Evolutionary conservation across 2,329 filamentous ascomycete genomes (phyloP).

Genomic region (Graphilbum sp.): DNA sequence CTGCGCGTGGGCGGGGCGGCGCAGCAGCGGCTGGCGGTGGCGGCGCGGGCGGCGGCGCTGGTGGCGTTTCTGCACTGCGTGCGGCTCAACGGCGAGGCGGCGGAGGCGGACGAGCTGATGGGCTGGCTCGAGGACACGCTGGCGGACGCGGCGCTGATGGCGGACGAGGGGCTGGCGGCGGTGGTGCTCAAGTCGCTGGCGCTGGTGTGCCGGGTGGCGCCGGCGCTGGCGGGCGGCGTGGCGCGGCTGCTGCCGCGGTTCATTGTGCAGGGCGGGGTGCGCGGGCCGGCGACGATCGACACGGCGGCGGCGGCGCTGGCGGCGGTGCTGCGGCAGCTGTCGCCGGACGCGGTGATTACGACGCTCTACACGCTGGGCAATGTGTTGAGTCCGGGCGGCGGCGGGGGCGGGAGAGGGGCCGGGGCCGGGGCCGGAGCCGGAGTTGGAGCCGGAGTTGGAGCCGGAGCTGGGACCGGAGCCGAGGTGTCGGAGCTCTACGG

Average conservation of each 20-base stretch:
- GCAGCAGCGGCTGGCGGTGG: conserved; percentile 73
- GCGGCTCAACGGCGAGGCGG: conserved; percentile 63
- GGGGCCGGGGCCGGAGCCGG: conserved; percentile 3
- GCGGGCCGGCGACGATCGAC: conserved; percentile 47
- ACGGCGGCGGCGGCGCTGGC: conserved; percentile 77
- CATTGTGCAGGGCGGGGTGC: conserved; percentile 68
- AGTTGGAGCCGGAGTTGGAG: conserved; percentile 4
- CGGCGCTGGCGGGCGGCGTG: conserved; percentile 55
- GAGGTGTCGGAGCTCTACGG: conserved; percentile 30
- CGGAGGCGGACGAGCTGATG: conserved; percentile 64
- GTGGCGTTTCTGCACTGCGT: conserved; percentile 76
- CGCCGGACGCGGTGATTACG: conserved; percentile 85
- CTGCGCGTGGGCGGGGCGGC: conserved; percentile 60
- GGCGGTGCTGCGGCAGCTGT: conserved; percentile 63
- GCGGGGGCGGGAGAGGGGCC: conserved; percentile 22
- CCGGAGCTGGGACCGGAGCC: conserved; percentile 11
- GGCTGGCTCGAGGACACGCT: conserved; percentile 75
- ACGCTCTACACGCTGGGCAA: conserved; percentile 96
- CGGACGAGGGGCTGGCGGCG: conserved; percentile 58
- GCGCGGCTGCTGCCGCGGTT: conserved; percentile 71
- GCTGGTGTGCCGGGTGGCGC: conserved; percentile 59
- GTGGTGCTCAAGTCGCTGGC: conserved; percentile 70
- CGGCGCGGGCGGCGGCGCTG: conserved; percentile 69
- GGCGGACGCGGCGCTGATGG: conserved; percentile 65
- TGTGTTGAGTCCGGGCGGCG: conserved; percentile 59